phyloP scores from a whole-genome alignment of 495 filamentous ascomycete species.

The Aspergillus campestris region DNA sequence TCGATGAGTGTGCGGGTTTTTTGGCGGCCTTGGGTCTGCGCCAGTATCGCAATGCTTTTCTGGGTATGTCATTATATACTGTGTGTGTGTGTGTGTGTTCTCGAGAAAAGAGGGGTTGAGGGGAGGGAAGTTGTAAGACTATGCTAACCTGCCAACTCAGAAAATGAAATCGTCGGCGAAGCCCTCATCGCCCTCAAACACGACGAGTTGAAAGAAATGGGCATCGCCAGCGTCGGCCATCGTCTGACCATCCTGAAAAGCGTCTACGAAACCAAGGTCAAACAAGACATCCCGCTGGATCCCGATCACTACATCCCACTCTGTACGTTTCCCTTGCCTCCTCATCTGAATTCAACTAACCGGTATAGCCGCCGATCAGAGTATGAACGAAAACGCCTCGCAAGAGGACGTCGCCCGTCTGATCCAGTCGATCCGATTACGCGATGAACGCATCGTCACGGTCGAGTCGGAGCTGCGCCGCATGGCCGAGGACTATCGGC shows the following conservation, averaged over 20 bases:
- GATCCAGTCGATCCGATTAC: constrained; percentile 73
- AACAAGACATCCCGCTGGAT: constrained; percentile 83
- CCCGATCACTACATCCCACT: constrained; percentile 89
- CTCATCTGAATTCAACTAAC: constrained; percentile 12
- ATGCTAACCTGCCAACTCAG: constrained; percentile 37
- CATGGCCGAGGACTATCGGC: constrained; percentile 75
- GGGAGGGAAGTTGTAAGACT: too few species aligned
- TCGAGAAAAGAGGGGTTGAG: too few species aligned
- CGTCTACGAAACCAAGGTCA: constrained; percentile 90
- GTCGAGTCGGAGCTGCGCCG: constrained; percentile 73
- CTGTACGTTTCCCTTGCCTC: constrained; percentile 49
- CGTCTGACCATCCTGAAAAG: constrained; percentile 88
- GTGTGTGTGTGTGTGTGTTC: neutral
- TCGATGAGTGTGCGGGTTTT: constrained; percentile 82
- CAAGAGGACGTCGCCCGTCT: constrained; percentile 85
- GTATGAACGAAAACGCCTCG: constrained; percentile 75
- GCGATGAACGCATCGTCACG: constrained; percentile 76
- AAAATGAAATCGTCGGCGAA: constrained; percentile 90
- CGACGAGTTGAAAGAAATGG: constrained; percentile 91
- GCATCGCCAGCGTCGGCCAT: constrained; percentile 84
- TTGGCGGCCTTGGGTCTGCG: constrained; percentile 67
- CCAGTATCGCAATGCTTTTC: constrained; percentile 74
- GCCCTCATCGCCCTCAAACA: constrained; percentile 82
- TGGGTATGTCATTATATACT: constrained; percentile 48
- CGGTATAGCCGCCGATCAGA: constrained; percentile 72